Evolutionary conservation across 2,329 filamentous ascomycete species (phyloP).

Genomic region (Diaporthe eres): DNA sequence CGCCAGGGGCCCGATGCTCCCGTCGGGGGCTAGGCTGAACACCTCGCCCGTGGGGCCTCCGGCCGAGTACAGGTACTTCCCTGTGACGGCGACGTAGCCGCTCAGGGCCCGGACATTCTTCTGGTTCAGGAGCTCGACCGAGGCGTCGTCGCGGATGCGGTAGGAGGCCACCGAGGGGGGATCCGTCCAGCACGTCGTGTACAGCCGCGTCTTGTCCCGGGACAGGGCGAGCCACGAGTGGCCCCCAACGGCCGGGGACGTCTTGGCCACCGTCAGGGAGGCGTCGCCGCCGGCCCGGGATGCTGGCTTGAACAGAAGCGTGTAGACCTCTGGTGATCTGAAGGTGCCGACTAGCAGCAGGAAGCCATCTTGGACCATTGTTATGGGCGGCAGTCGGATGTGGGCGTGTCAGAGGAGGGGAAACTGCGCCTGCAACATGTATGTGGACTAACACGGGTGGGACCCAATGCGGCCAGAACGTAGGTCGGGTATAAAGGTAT

Average conservation of each 20-base stretch:
- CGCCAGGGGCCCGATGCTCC: slow-evolving; percentile 38
- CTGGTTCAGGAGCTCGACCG: slow-evolving; percentile 36
- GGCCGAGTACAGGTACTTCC: slow-evolving; percentile 37
- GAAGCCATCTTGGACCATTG: slow-evolving; percentile 37
- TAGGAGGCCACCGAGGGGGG: slow-evolving; percentile 42
- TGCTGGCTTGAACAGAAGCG: slow-evolving; percentile 37
- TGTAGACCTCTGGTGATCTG: slow-evolving; percentile 37
- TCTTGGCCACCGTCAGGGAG: slow-evolving; percentile 36
- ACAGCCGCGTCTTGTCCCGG: slow-evolving; percentile 39
- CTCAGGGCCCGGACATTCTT: slow-evolving; percentile 35
- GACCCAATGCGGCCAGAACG: not conserved
- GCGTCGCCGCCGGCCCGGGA: not conserved
- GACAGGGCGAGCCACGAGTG: slow-evolving; percentile 45
- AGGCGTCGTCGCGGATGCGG: slow-evolving; percentile 28
- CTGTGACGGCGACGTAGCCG: slow-evolving; percentile 39
- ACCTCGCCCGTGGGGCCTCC: slow-evolving; percentile 41
- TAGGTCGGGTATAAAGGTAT: not conserved
- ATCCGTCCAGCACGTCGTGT: slow-evolving; percentile 42
- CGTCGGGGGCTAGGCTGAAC: slow-evolving; percentile 36
- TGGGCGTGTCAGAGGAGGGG: slow-evolving; percentile 4
- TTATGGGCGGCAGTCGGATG: not conserved
- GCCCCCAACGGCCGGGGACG: slow-evolving; percentile 36
- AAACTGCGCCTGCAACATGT: not conserved
- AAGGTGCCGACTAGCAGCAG: slow-evolving; percentile 41
- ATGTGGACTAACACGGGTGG: slow-evolving; percentile 22